Evolutionary conservation across 371 early-diverging fungal genomes (phyloP).

Genomic region (Syncephalastrum contaminatum): DNA sequence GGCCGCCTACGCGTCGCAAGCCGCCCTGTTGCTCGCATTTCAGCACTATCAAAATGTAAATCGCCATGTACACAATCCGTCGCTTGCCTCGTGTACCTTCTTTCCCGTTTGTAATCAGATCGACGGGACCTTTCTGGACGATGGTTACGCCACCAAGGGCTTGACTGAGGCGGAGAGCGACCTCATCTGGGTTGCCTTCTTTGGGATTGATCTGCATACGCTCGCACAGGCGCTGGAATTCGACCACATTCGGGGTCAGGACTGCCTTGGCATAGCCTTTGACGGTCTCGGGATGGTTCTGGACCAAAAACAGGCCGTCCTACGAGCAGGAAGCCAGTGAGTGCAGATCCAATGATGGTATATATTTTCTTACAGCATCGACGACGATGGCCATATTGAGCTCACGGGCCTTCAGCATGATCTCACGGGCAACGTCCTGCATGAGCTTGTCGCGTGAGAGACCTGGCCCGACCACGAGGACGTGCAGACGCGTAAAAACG

Average conservation of each 20-base stretch:
- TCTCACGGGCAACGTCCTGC: constrained; percentile 54
- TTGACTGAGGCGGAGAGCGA: constrained; percentile 45
- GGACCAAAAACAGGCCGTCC: constrained; percentile 84
- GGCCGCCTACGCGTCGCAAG: constrained; percentile 95
- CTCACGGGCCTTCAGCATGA: constrained; percentile 65
- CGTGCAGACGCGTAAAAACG: constrained; percentile 78
- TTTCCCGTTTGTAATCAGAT: constrained; percentile 80
- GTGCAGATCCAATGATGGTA: not conserved
- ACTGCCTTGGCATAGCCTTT: constrained; percentile 74
- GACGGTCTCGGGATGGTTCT: constrained; percentile 70
- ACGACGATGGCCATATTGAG: constrained; percentile 76
- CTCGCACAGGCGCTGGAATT: constrained; percentile 82
- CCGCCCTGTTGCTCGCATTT: constrained; percentile 70
- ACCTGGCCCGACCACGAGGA: constrained; percentile 91
- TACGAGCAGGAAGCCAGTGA: constrained; percentile 15
- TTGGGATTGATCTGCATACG: constrained; percentile 54
- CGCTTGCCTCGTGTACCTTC: constrained; percentile 41
- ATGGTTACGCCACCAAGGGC: constrained; percentile 72
- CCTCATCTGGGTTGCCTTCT: constrained; percentile 32
- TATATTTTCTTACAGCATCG: constrained; percentile 75
- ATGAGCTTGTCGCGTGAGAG: constrained; percentile 76
- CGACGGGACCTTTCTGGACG: constrained; percentile 83
- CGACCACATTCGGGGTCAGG: constrained; percentile 90
- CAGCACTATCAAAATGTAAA: constrained; percentile 35
- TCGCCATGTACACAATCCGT: constrained; percentile 4